Conservation (phyloP, 495 filamentous ascomycete species). For the Thozetella sp. region DNA sequence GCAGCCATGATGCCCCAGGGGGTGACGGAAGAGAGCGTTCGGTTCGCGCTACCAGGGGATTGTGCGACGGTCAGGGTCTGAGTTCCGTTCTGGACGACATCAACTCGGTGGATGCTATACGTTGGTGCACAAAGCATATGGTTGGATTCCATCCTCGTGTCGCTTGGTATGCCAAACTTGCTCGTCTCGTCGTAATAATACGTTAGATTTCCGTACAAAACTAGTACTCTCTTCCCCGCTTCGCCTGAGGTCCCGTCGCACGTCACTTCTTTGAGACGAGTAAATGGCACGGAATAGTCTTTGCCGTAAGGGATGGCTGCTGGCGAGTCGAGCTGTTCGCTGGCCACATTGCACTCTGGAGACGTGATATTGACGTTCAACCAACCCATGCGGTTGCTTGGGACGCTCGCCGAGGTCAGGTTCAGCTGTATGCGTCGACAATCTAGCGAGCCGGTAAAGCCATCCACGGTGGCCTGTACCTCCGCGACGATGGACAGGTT, state of each 20-base stretch:
- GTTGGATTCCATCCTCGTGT: no score
- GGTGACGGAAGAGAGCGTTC: constrained; percentile 6
- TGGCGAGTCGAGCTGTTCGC: neutral
- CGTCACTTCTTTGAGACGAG: neutral
- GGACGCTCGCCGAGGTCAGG: constrained; percentile 1
- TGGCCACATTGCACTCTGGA: constrained; percentile 5
- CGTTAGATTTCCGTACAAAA: constrained; percentile 1
- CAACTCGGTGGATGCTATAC: constrained; percentile 3
- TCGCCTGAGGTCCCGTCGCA: constrained; percentile 5
- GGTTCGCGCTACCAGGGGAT: neutral
- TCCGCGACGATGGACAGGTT: neutral
- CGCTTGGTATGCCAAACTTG: no score
- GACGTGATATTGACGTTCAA: constrained; percentile 7
- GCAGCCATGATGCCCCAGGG: constrained; percentile 5
- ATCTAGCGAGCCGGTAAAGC: constrained; percentile 5
- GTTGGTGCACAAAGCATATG: constrained; percentile 9
- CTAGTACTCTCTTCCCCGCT: constrained; percentile 3
- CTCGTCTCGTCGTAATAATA: neutral
- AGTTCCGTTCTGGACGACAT: constrained; percentile 8
- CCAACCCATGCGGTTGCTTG: neutral
- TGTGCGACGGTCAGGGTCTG: neutral
- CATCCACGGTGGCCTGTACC: constrained; percentile 5
- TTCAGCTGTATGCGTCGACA: constrained; percentile 2
- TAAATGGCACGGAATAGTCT: constrained; percentile 2
- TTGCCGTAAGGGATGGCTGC: neutral